phyloP scores from a whole-genome alignment of 345 rosid genomes.

The Euphorbia lathyris region DNA sequence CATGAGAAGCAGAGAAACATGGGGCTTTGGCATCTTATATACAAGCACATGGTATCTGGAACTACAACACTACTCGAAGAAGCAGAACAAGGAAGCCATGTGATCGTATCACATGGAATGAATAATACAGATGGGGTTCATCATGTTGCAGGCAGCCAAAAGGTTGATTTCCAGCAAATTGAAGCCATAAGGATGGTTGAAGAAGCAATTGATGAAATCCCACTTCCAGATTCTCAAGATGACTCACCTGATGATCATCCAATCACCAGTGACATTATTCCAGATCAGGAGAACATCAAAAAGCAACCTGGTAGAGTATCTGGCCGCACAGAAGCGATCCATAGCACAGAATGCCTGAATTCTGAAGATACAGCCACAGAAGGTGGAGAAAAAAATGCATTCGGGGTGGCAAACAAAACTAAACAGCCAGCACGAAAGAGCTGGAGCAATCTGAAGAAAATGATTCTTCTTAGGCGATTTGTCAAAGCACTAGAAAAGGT shows the following conservation, averaged over 20 bases:
- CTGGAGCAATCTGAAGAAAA: slow-evolving; percentile 31
- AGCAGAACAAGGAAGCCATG: slow-evolving; percentile 14
- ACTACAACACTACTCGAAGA: slow-evolving; percentile 13
- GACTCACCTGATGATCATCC: slow-evolving; percentile 55
- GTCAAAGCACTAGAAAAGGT: slow-evolving; percentile 74
- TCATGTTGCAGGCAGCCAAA: slow-evolving; percentile 27
- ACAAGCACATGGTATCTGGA: slow-evolving; percentile 32
- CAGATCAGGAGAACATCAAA: slow-evolving; percentile 26
- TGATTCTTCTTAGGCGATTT: slow-evolving; percentile 48
- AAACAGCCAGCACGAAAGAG: slow-evolving; percentile 15
- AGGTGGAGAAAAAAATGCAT: slow-evolving; percentile 7
- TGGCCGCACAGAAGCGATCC: slow-evolving; percentile 19
- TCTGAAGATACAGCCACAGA: not conserved
- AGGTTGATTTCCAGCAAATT: slow-evolving; percentile 37
- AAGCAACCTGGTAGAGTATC: slow-evolving; percentile 23
- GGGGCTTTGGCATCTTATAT: slow-evolving; percentile 30
- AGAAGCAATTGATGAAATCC: slow-evolving; percentile 84
- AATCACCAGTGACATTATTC: slow-evolving; percentile 25
- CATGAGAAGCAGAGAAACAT: slow-evolving; percentile 49
- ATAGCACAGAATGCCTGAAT: slow-evolving; percentile 16
- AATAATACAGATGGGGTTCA: slow-evolving; percentile 16
- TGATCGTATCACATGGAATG: slow-evolving; percentile 6
- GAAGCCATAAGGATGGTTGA: slow-evolving; percentile 83
- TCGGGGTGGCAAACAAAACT: slow-evolving; percentile 22
- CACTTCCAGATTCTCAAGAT: slow-evolving; percentile 53